phyloP scores from a whole-genome alignment of 192 early-diverging fungal genomes.

The Coemansia sp. region DNA sequence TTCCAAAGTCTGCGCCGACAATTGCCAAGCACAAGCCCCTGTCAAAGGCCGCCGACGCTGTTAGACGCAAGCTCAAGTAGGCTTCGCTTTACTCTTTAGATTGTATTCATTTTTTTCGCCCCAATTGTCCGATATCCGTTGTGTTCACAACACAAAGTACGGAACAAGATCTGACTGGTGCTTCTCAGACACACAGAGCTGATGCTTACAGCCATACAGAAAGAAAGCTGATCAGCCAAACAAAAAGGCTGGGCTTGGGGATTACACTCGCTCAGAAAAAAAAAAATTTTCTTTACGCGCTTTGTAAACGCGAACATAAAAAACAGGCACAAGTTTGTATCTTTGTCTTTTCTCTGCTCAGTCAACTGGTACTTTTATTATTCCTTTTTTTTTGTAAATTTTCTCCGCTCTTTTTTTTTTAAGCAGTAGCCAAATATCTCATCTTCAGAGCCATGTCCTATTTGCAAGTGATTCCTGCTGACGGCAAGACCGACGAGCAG shows the following conservation, averaged over 20 bases:
- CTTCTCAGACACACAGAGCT: background rate
- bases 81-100: slow-evolving; percentile 3
- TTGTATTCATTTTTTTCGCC: background rate
- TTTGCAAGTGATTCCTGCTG: slow-evolving; percentile 32
- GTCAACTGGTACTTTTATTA: background rate
- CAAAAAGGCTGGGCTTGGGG: background rate
- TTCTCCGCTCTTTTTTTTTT: slow-evolving; percentile 3
- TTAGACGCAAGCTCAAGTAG: slow-evolving; percentile 53
- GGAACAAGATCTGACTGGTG: slow-evolving; percentile 2
- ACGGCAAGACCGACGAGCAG: slow-evolving; percentile 57
- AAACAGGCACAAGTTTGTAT: background rate
- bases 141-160: background rate
- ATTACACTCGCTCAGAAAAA: slow-evolving; percentile 3
- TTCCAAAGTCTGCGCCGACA: slow-evolving; percentile 50
- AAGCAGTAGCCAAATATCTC: slow-evolving; percentile 5
- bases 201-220: background rate
- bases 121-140: background rate
- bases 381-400: background rate
- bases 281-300: slow-evolving; percentile 12
- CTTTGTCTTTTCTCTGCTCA: background rate
- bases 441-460: slow-evolving; percentile 43
- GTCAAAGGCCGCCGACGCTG: slow-evolving; percentile 34
- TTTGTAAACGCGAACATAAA: background rate
- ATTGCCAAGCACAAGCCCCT: slow-evolving; percentile 40
- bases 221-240: background rate